A percentile compares a stretch with the other conserved stretches of the same genome.
phyloP scores from a whole-genome alignment of 83 land plant species.

The Picea engelmannii region DNA sequence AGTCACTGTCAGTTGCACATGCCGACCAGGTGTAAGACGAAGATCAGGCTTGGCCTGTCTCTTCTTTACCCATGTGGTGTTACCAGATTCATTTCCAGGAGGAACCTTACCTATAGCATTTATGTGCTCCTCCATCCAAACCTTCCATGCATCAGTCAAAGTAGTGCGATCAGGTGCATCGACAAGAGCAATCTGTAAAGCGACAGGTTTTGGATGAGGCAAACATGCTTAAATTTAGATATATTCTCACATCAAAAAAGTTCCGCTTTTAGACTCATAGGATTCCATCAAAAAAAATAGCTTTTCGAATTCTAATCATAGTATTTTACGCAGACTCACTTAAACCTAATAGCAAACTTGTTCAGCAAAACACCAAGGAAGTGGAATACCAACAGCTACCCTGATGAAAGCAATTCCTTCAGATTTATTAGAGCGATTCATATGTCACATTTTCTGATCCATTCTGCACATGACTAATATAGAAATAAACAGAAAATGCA shows the following conservation, averaged over 20 bases:
- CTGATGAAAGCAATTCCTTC: neutral
- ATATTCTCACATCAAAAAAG: neutral
- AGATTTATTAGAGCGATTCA: neutral
- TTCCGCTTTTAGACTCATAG: neutral
- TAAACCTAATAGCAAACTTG: neutral
- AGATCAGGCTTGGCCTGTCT: conserved; percentile 69
- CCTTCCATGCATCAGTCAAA: conserved; percentile 83
- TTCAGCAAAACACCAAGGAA: neutral
- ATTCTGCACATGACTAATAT: neutral
- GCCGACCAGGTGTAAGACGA: conserved; percentile 79
- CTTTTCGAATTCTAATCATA: neutral
- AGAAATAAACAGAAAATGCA: neutral
- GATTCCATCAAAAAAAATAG: neutral
- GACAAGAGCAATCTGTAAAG: conserved; percentile 58
- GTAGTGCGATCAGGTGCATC: conserved; percentile 69
- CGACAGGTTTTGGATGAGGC: conserved; percentile 11
- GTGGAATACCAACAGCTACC: neutral
- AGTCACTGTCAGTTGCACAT: conserved; percentile 72
- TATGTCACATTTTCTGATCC: neutral
- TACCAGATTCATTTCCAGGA: conserved; percentile 83
- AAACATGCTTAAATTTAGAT: conserved; percentile 1
- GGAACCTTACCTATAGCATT: conserved; percentile 70
- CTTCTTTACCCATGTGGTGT: conserved; percentile 73
- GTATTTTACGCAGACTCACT: neutral
- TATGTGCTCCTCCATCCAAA: conserved; percentile 97